A percentile compares a stretch with the other conserved stretches of the same genome.
Conservation (phyloP, 306 rosid species). For the Acacia melanoxylon region DNA sequence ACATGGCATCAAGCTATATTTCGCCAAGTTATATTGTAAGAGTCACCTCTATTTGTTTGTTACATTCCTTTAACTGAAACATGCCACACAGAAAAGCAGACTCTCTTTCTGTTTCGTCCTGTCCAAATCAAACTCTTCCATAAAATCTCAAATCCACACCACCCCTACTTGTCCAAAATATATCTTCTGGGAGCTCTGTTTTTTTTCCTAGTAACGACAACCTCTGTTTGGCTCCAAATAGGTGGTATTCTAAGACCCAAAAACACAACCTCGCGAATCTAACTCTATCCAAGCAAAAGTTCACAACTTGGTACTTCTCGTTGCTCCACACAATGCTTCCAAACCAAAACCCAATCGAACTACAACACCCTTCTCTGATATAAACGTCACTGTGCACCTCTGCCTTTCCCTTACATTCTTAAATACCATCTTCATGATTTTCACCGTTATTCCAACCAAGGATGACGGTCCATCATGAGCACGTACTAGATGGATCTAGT, state of each 20-base stretch:
- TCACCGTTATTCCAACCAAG: conserved; percentile 48
- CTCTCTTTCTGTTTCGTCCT: no score
- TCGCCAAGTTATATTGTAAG: background rate
- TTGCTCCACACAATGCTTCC: conserved; percentile 79
- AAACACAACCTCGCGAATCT: no score
- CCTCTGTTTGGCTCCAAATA: no score
- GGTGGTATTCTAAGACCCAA: no score
- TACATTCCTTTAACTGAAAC: background rate
- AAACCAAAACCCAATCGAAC: conserved; percentile 45
- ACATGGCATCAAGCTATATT: no score
- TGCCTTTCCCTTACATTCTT: conserved; percentile 54
- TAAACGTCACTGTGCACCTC: conserved; percentile 71
- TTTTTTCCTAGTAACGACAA: no score
- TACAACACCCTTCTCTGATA: conserved; percentile 38
- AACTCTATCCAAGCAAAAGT: no score
- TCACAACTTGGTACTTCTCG: conserved; percentile 56
- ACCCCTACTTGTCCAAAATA: no score
- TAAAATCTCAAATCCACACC: no score
- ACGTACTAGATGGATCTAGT: conserved; percentile 50
- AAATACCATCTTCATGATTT: conserved; percentile 63
- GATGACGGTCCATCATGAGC: conserved; percentile 38
- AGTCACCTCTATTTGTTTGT: background rate
- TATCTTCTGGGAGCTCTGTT: no score
- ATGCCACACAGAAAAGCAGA: background rate
- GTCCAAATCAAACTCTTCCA: no score